Percentiles rank a stretch among this genome's conserved stretches.
phyloP scores from a whole-genome alignment of 768 basidiomycete genomes.

The Leccinum longicurvipes region DNA sequence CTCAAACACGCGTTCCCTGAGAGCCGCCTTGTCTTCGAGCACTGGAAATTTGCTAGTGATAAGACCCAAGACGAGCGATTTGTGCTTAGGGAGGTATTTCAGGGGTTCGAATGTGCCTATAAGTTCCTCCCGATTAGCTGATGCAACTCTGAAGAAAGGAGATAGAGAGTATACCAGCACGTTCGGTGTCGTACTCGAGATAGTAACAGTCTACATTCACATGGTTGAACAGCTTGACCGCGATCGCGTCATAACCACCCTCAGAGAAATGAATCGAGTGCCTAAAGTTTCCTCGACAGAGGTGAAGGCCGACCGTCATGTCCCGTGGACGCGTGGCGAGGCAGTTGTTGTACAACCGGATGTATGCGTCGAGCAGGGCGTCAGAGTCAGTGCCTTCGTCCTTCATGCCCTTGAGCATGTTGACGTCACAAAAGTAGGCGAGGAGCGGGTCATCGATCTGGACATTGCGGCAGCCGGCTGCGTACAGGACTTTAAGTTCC shows the following conservation, averaged over 20 bases:
- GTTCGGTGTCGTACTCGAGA: conserved; percentile 47
- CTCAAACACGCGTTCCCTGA: conserved; percentile 39
- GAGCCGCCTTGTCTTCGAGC: conserved; percentile 41
- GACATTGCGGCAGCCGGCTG: conserved; percentile 40
- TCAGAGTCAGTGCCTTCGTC: conserved; percentile 58
- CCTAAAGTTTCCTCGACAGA: conserved; percentile 39
- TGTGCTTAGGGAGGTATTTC: conserved; percentile 32
- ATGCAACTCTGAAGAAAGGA: neutral
- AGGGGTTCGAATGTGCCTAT: conserved; percentile 33
- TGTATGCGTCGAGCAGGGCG: conserved; percentile 60
- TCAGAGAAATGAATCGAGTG: conserved; percentile 40
- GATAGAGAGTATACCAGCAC: conserved; percentile 34
- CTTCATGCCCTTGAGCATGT: conserved; percentile 54
- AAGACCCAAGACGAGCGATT: conserved; percentile 41
- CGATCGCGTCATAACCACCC: conserved; percentile 45
- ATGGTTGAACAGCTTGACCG: conserved; percentile 42
- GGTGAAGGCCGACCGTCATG: conserved; percentile 41
- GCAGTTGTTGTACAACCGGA: conserved; percentile 38
- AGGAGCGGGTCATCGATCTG: conserved; percentile 49
- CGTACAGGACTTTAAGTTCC: conserved; percentile 45
- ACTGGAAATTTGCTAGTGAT: conserved; percentile 42
- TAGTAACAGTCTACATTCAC: conserved; percentile 44
- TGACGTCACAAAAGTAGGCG: conserved; percentile 64
- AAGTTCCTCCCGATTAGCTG: neutral
- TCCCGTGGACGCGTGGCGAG: conserved; percentile 37